Evolutionary conservation across 352 stramenopile genomes (phyloP).

Genomic region (Globisporangium radiosum): DNA sequence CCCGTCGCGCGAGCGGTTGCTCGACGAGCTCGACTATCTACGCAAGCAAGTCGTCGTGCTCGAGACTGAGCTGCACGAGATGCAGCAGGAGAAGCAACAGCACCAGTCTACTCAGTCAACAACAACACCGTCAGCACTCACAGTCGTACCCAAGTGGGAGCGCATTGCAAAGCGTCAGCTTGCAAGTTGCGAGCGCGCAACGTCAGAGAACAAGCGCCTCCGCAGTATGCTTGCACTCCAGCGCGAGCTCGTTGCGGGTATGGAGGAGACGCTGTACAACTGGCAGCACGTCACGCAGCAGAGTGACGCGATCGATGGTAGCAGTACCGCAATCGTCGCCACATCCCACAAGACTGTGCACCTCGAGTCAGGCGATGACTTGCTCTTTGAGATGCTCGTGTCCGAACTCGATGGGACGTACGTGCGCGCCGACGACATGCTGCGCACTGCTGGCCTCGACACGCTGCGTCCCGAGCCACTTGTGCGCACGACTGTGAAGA

Average conservation of each 20-base stretch:
- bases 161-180: conserved; percentile 11
- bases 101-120: no score
- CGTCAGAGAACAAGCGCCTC: conserved; percentile 7
- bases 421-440: neutral
- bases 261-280: conserved; percentile 9
- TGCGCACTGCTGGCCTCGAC: conserved; percentile 2
- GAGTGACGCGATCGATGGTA: neutral
- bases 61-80: conserved; percentile 12
- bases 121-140: neutral
- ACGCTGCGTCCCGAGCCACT: neutral
- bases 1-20: conserved; percentile 16
- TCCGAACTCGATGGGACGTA: conserved; percentile 11
- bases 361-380: conserved; percentile 6
- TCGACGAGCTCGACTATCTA: conserved; percentile 16
- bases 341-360: conserved; percentile 1
- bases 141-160: conserved; percentile 2
- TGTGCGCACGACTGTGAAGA: neutral
- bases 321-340: no score
- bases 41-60: conserved; percentile 16
- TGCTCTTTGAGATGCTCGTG: conserved; percentile 12
- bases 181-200: neutral
- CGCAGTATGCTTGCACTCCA: conserved; percentile 7
- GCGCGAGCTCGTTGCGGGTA: conserved; percentile 1
- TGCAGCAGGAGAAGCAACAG: neutral
- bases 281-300: conserved; percentile 1